Percentiles rank a stretch among this genome's conserved stretches.
These are phyloP conservation scores for Capillidium rhysosporum DNA, from an alignment of 371 early-diverging fungal species.

Conservation along the genomic window DNA sequence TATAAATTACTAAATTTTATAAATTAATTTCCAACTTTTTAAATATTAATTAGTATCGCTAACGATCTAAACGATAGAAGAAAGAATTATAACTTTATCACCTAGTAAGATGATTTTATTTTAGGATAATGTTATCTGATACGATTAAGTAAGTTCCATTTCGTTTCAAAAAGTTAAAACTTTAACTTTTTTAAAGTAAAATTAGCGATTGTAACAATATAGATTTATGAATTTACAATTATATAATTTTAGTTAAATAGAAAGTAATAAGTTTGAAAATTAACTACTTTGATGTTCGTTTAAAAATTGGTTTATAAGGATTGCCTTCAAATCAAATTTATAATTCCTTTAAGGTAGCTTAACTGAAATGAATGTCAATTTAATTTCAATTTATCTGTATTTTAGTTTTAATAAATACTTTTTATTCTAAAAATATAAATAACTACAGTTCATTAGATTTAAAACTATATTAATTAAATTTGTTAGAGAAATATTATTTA, in stretches of 20 bases:
- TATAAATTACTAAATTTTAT: no score
- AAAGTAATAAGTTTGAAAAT: not conserved
- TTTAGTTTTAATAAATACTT: not conserved
- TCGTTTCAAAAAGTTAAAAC: no score
- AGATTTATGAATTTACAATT: constrained; percentile 14
- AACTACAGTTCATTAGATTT: no score
- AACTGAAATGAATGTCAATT: no score
- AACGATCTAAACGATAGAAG: no score
- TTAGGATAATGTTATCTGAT: constrained; percentile 94
- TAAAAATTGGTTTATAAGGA: not conserved
- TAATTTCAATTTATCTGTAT: no score
- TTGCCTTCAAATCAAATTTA: not conserved
- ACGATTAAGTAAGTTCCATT: constrained; percentile 55
- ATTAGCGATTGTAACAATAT: constrained; percentile 18
- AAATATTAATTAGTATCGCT: no score
- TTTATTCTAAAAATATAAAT: no score
- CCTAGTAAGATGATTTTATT: constrained; percentile 94
- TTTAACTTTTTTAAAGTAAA: not conserved
- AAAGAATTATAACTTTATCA: constrained; percentile 30
- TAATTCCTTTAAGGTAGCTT: no score
- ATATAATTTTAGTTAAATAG: not conserved
- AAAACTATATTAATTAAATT: no score
- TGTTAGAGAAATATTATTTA: no score
- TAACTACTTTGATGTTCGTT: not conserved
- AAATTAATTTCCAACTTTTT: no score